Evolutionary conservation across 495 filamentous ascomycete species (phyloP), one percentile per base, ranked within the genome.

Genomic region (Aspergillus incahuasiensis): DNA sequence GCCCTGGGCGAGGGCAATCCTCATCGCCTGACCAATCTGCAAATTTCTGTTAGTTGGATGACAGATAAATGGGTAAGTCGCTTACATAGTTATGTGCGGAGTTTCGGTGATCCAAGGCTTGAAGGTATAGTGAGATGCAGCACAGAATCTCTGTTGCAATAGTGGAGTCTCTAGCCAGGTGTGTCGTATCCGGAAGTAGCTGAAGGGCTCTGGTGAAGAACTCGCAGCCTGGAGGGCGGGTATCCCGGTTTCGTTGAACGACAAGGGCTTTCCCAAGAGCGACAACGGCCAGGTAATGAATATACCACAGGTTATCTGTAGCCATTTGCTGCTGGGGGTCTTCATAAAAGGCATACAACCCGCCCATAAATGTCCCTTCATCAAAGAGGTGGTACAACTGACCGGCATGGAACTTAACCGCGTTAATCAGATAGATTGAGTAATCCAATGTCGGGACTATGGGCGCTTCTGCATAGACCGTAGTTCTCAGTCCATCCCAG

Each of bases 301-400:
- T 71, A 47, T 74, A 76, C 74, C 74, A 78, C 38, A 76, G 21
- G 12, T 63, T 52, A 3, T 59, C 43, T 1, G 62, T 60, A 12
- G 63, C 46, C 40, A 56, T 61, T 30, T 58, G 59, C 6, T 57
- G 61, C 22, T 64, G 60, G 4, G 62, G 56, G 1, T 60, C 61
- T 1, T 68, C 63, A 50, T 78, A 71, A 39, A 73, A 74, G 1
- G 66, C 64, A 19, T 67, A 61, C 4, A 76, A 49, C 3, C 65
- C 62, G 11, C 48, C 53, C 74, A 76, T 76, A 25, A 75, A 78
- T 3, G 59, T 63, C 15, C 49, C 43, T 50, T 78, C 74, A 38
- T 78, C 74, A 40, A 75, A 76, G 3, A 78, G 67, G 20, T 78
- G 72, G 62, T 71, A 78, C 3, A 78, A 34, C 40, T 75, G 72